Percentiles rank a stretch among this genome's conserved stretches.
Evolutionary conservation across 495 filamentous ascomycete species (phyloP).

Genomic region (Penicillium nucicola): DNA sequence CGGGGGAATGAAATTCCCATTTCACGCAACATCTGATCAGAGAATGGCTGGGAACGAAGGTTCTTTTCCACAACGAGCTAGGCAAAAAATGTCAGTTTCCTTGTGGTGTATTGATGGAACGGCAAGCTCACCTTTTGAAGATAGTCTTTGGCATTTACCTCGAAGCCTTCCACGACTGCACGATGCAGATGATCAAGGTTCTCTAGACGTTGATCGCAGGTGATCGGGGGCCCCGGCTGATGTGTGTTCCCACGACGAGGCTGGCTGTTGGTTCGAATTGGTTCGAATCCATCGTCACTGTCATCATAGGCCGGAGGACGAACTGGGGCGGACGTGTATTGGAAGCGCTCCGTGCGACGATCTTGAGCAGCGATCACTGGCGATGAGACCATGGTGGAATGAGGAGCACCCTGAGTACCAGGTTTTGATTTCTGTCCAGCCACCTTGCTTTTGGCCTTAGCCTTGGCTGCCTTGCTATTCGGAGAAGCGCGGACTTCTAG

Average conservation of each 20-base stretch:
- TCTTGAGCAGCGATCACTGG: constrained; percentile 60
- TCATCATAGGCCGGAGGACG: constrained; percentile 44
- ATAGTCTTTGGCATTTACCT: constrained; percentile 58
- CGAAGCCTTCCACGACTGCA: constrained; percentile 64
- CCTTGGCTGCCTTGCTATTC: constrained; percentile 35
- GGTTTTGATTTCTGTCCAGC: constrained; percentile 14
- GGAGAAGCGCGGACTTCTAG: constrained; percentile 59
- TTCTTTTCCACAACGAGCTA: constrained; percentile 59
- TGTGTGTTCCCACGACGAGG: constrained; percentile 32
- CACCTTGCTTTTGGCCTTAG: constrained; percentile 18
- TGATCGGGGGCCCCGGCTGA: constrained; percentile 67
- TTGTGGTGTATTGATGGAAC: background rate
- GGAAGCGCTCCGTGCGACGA: constrained; percentile 37
- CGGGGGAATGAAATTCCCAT: constrained; percentile 80
- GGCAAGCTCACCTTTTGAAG: constrained; percentile 51
- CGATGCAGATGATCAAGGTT: constrained; percentile 58
- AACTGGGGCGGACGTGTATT: constrained; percentile 20
- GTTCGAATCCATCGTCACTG: constrained; percentile 65
- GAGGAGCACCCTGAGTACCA: constrained; percentile 36
- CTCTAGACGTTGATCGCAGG: constrained; percentile 59
- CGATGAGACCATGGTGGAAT: constrained; percentile 84
- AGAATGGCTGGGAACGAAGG: constrained; percentile 67
- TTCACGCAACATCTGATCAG: constrained; percentile 71
- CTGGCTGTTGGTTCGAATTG: constrained; percentile 42
- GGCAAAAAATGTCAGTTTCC: constrained; percentile 15